Conservation (phyloP, 805 yeast genomes). For the Candida anglica region DNA sequence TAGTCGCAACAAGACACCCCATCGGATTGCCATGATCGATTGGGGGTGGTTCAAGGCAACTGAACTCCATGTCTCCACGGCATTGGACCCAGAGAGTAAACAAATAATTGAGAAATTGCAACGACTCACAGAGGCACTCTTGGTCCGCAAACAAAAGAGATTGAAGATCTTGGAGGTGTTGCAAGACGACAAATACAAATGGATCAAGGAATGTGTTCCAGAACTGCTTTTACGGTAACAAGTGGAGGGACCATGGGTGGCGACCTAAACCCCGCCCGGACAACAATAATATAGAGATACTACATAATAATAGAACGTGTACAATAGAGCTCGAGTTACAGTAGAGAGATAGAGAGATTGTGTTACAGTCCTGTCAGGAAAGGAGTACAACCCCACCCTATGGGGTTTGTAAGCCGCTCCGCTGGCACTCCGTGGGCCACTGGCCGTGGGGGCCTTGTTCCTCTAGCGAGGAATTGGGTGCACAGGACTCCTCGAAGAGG, state of each 20-base stretch:
- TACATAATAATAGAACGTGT: no score
- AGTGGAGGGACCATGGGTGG: background rate
- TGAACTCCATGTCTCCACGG: slow-evolving; percentile 10
- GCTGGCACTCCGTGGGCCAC: background rate
- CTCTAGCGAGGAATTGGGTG: background rate
- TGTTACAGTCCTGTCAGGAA: no score
- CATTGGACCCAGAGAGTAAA: slow-evolving; percentile 11
- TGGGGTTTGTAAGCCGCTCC: no score
- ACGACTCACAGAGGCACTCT: slow-evolving; percentile 25
- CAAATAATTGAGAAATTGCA: slow-evolving; percentile 18
- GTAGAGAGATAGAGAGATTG: no score
- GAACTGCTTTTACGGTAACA: background rate
- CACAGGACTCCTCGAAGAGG: background rate
- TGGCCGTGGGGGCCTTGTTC: background rate
- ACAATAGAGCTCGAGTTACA: no score
- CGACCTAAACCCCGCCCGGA: background rate
- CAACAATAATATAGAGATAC: no score
- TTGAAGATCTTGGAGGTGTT: slow-evolving; percentile 12
- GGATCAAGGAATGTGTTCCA: slow-evolving; percentile 1
- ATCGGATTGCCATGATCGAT: slow-evolving; percentile 85
- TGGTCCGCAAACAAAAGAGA: slow-evolving; percentile 37
- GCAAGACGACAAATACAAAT: background rate
- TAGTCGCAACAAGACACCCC: slow-evolving; percentile 59
- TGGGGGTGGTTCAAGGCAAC: slow-evolving; percentile 75
- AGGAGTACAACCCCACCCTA: no score